Conservation (phyloP, 192 early-diverging fungal species). For the Coemansia biformis region DNA sequence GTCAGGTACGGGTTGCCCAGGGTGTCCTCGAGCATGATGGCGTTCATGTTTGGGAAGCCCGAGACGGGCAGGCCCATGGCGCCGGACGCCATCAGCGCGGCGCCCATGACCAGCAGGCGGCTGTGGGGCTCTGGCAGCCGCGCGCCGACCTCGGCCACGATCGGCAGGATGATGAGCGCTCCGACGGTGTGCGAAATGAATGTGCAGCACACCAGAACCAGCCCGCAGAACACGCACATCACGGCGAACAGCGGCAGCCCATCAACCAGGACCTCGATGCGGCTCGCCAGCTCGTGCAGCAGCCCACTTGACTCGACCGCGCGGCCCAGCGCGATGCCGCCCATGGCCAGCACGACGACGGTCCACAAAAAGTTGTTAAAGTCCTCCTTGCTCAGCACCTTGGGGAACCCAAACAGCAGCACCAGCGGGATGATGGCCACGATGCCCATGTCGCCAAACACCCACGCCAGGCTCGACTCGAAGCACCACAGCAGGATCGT, state of each 20-base stretch:
- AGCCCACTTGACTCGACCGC: slow-evolving; percentile 86
- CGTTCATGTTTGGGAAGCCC: slow-evolving; percentile 97
- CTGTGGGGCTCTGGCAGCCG: slow-evolving; percentile 72
- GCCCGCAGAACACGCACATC: slow-evolving; percentile 65
- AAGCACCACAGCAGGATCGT: slow-evolving; percentile 91
- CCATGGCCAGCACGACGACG: slow-evolving; percentile 87
- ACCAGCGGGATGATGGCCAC: slow-evolving; percentile 90
- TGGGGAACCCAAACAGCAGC: slow-evolving; percentile 80
- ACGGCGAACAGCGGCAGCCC: slow-evolving; percentile 68
- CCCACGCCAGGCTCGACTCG: slow-evolving; percentile 62
- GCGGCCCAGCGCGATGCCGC: slow-evolving; percentile 89
- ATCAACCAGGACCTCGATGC: slow-evolving; percentile 61
- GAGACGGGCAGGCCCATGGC: slow-evolving; percentile 92
- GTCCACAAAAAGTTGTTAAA: slow-evolving; percentile 96
- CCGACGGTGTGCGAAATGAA: slow-evolving; percentile 97
- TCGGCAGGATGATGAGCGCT: slow-evolving; percentile 91
- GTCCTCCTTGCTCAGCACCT: slow-evolving; percentile 90
- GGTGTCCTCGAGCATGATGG: slow-evolving; percentile 85
- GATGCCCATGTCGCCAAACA: slow-evolving; percentile 94
- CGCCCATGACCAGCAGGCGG: slow-evolving; percentile 74
- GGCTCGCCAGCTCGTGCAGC: slow-evolving; percentile 66
- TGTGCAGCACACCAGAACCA: slow-evolving; percentile 80
- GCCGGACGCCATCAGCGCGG: slow-evolving; percentile 79
- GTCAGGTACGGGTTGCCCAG: slow-evolving; percentile 77
- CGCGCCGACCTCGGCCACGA: slow-evolving; percentile 83